Conservation (phyloP, 257 asterid genomes). For the Scutellaria baicalensis region DNA sequence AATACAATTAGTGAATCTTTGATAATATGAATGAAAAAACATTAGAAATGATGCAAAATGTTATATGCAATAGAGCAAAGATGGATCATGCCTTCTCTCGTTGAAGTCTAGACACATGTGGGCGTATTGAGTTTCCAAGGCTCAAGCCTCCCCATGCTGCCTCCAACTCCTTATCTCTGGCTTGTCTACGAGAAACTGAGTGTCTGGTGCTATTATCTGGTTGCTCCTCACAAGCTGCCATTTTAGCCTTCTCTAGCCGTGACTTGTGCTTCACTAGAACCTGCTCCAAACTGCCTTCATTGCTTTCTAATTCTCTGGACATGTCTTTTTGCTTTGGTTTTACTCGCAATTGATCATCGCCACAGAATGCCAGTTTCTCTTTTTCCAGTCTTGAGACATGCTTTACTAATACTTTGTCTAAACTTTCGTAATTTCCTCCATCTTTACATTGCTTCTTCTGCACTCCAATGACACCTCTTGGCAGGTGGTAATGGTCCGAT, state of each 20-base stretch:
- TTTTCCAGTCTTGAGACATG: slow-evolving; percentile 74
- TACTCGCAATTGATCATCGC: slow-evolving; percentile 27
- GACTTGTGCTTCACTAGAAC: slow-evolving; percentile 60
- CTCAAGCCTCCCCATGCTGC: slow-evolving; percentile 94
- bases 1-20: not conserved
- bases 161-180: slow-evolving; percentile 69
- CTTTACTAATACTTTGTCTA: slow-evolving; percentile 71
- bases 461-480: not conserved
- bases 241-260: slow-evolving; percentile 59
- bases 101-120: slow-evolving; percentile 80
- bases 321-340: slow-evolving; percentile 31
- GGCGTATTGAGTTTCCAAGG: slow-evolving; percentile 75
- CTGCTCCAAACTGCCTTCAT: slow-evolving; percentile 55
- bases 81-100: slow-evolving; percentile 56
- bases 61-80: not conserved
- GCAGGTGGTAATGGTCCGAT: slow-evolving; percentile 7
- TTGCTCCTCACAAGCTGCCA: slow-evolving; percentile 21
- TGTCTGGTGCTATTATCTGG: slow-evolving; percentile 23
- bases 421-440: slow-evolving; percentile 37
- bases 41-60: not conserved
- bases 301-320: slow-evolving; percentile 16
- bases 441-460: slow-evolving; percentile 3
- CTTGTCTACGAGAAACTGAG: slow-evolving; percentile 53
- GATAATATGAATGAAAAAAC: not conserved
- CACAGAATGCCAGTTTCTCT: slow-evolving; percentile 41